Base-by-base conservation (phyloP, 148 eudicot genomes). In the Diospyros kaki region DNA sequence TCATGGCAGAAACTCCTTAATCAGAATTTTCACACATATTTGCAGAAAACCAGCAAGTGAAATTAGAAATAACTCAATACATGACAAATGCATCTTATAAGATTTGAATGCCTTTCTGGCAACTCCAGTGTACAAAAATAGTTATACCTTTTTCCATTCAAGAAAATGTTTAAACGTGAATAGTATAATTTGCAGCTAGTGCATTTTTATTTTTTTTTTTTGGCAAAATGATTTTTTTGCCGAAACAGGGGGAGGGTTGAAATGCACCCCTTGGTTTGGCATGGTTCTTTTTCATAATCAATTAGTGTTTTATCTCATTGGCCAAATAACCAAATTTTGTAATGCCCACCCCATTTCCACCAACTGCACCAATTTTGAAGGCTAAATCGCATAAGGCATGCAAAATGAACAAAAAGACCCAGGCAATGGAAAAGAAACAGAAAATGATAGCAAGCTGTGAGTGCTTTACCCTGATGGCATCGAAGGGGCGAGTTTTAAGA, bases 401-500 rank as follows among this genome's bases (percentile, higher is more conserved):
- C 28, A 28, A 58, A 41, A 70, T 45, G n/a, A 5, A n/a, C 39
- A 14, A 53, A 44, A 54, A 44, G 14, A 28, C 0, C 28, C 28
- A 28, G 28, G 28, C 28, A 28, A 28, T 0, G 0, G 28, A 13
- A 69, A 69, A 69, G 44, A 14, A 38, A 6, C 11, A 11, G 45
- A 61, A 3, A 58, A 12, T 4, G 4, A 48, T 4, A 48, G 4
- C 52, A 69, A 50, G n/a, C 6, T 9, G 4, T 10, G 14, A 74
- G 69, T 0, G 41, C 65, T 80, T 73, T 89, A 93, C 98, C 93
- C 88, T 82, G 81, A 93, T 93, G 77, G 98, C 82, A 79, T 93
- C 98, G 12, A 93, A 93, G 64, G 98, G 94, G 56, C 98, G 93
- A 73, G 98, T 93, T 84, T 93, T 93, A 68, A 93, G 77, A 73